Percentiles rank a stretch among this genome's conserved stretches.
phyloP scores from a whole-genome alignment of 345 rosid genomes.

The Noccaea bulbosa region DNA sequence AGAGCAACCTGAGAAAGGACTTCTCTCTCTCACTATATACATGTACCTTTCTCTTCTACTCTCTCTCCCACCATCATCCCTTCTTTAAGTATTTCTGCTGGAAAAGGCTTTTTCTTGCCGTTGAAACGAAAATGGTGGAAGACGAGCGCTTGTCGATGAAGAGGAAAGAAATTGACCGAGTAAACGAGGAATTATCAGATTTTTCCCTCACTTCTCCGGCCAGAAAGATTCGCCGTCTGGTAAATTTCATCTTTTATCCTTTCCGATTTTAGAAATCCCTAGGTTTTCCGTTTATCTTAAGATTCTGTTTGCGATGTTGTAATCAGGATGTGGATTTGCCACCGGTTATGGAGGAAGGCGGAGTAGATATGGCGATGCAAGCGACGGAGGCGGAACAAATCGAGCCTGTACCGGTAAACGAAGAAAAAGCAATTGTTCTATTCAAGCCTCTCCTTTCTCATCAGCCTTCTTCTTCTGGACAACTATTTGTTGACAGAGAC shows the following conservation, averaged over 20 bases:
- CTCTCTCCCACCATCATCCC: no score
- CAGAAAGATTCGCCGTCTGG: conserved; percentile 83
- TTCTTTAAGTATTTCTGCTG: neutral
- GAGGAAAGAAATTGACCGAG: conserved; percentile 64
- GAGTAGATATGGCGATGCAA: conserved; percentile 22
- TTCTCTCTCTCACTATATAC: neutral
- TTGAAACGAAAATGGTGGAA: conserved; percentile 1
- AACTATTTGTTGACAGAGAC: conserved; percentile 50
- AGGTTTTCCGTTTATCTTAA: neutral
- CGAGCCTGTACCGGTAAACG: conserved; percentile 38
- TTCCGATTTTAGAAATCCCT: neutral
- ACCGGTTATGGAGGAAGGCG: conserved; percentile 68
- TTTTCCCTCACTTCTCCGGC: conserved; percentile 83
- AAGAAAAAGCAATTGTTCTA: conserved; percentile 74
- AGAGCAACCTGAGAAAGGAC: neutral
- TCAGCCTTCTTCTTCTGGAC: conserved; percentile 35
- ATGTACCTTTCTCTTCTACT: neutral
- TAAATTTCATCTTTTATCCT: conserved; percentile 23
- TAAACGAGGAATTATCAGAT: conserved; percentile 76
- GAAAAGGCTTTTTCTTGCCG: neutral
- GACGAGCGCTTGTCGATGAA: conserved; percentile 39
- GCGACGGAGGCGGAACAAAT: neutral
- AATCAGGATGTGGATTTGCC: conserved; percentile 59
- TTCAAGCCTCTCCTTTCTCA: conserved; percentile 49
- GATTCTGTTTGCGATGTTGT: neutral